Percentiles rank a stretch among this genome's conserved stretches.
phyloP scores from a whole-genome alignment of 2,329 filamentous ascomycete species.

The Seiridium unicorne region DNA sequence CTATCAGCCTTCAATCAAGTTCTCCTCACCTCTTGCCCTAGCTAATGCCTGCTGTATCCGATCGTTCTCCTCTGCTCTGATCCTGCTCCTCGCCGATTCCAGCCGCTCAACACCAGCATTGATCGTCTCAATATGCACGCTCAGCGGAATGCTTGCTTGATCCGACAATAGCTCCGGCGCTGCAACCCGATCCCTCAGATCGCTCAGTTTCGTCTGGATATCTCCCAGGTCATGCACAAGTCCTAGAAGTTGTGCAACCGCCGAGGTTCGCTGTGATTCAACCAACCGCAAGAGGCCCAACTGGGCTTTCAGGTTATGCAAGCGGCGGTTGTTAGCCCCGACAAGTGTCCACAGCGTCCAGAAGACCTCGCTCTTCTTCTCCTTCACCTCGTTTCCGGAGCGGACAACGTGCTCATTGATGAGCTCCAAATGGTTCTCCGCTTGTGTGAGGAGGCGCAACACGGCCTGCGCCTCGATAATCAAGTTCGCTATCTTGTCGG shows the following conservation, averaged over 20 bases:
- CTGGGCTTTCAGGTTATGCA: conserved; percentile 62
- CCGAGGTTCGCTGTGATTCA: conserved; percentile 62
- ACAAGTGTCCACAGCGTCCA: conserved; percentile 72
- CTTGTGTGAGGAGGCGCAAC: conserved; percentile 61
- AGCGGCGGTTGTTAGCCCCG: conserved; percentile 62
- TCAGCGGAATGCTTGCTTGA: conserved; percentile 56
- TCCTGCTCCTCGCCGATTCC: conserved; percentile 60
- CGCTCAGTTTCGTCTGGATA: conserved; percentile 69
- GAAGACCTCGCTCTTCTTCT: conserved; percentile 64
- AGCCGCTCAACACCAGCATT: conserved; percentile 70
- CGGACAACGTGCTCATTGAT: conserved; percentile 69
- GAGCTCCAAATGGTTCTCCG: conserved; percentile 67
- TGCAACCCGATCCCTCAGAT: conserved; percentile 69
- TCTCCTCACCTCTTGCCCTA: conserved; percentile 41
- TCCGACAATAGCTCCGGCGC: conserved; percentile 60
- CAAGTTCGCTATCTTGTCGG: conserved; percentile 65
- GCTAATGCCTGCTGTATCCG: conserved; percentile 51
- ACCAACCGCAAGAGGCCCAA: conserved; percentile 65
- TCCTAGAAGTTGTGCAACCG: conserved; percentile 65
- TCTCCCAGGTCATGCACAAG: conserved; percentile 72
- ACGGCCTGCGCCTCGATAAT: conserved; percentile 71
- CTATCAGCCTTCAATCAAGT: conserved; percentile 36
- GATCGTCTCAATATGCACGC: conserved; percentile 75
- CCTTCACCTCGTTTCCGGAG: conserved; percentile 58
- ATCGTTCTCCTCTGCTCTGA: conserved; percentile 58